phyloP scores from a whole-genome alignment of 192 early-diverging fungal species.

The Coemansia sp. region DNA sequence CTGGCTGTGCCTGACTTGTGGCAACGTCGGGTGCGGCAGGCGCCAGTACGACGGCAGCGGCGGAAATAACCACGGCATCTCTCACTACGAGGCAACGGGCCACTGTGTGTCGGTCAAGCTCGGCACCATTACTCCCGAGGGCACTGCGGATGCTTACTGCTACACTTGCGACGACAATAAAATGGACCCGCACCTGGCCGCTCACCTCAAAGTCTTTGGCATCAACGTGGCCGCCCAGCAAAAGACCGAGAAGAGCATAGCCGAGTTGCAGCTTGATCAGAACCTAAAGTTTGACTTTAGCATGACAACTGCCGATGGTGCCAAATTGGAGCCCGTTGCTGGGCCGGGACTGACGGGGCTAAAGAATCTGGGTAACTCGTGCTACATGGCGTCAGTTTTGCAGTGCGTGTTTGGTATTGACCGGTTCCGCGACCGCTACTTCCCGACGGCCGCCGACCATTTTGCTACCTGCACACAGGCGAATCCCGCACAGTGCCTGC shows the following conservation, averaged over 20 bases:
- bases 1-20: slow-evolving; percentile 95
- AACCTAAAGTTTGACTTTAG: slow-evolving; percentile 97
- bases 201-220: slow-evolving; percentile 84
- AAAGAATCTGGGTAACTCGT: slow-evolving; percentile 96
- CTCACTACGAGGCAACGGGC: slow-evolving; percentile 77
- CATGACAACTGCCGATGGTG: slow-evolving; percentile 97
- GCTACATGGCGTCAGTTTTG: slow-evolving; percentile 95
- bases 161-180: slow-evolving; percentile 77
- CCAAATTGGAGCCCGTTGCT: slow-evolving; percentile 77
- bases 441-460: slow-evolving; percentile 40
- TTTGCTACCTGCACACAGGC: slow-evolving; percentile 37
- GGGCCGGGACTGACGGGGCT: slow-evolving; percentile 94
- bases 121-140: slow-evolving; percentile 97
- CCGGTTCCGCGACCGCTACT: slow-evolving; percentile 74
- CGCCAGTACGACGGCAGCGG: slow-evolving; percentile 90
- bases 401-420: slow-evolving; percentile 86
- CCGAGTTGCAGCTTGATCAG: slow-evolving; percentile 95
- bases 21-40: slow-evolving; percentile 92
- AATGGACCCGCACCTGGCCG: slow-evolving; percentile 75
- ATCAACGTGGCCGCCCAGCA: slow-evolving; percentile 81
- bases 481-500: slow-evolving; percentile 75
- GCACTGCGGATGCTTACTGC: slow-evolving; percentile 77
- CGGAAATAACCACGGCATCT: slow-evolving; percentile 92
- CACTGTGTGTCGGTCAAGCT: slow-evolving; percentile 90
- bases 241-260: slow-evolving; percentile 92